Base-by-base conservation (phyloP, 768 basidiomycete species). In the Suillus clintonianus region DNA sequence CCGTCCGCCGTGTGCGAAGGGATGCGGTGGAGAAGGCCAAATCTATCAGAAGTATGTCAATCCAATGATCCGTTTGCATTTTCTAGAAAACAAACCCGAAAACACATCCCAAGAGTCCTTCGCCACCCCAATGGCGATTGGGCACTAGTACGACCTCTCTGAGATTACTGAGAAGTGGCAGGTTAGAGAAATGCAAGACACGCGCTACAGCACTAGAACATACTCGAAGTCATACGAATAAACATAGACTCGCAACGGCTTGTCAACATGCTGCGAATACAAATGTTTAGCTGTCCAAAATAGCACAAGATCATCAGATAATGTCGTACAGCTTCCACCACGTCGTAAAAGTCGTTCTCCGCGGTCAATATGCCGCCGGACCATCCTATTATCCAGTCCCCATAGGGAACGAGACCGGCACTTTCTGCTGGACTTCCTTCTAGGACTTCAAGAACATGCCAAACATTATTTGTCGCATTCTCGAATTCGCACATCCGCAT, bases 151-250 rank as follows among this genome's bases (percentile, higher is more conserved):
- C 93, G 17, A 97, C 95, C 72, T 98, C 95, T 67, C 95, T 83
- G 54, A 97, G 84, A 47, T 94, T 92, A 74, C 95, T 97, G 69
- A 62, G 69, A 54, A 5, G 24, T 54, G 2, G 45, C 69, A 36
- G 69, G 71, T 43, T 30, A 57, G 36, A 41, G 53, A 39, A 58
- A 47, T 34, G n/a, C 30, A 60, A 60, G 37, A 43, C 13, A 7
- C 2, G 47, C 6, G 37, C 36, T 34, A 17, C 19, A 53, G 55
- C 39, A 41, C 9, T 11, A 54, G 62, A 36, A 81, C 94, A 59
- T 77, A 96, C 95, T 97, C 94, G 74, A 97, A 95, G 76, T 98
- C 97, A 67, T 94, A 89, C 15, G 95, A 97, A 77, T 99, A 99
- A 7, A 99, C 96, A 71, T 96, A 98, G 32, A 98, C 90, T 30